A percentile compares a stretch with the other conserved stretches of the same genome.
These are phyloP conservation scores for Penicillium sp. DNA, from an alignment of 2,329 filamentous ascomycete species.

Conservation along the genomic window DNA sequence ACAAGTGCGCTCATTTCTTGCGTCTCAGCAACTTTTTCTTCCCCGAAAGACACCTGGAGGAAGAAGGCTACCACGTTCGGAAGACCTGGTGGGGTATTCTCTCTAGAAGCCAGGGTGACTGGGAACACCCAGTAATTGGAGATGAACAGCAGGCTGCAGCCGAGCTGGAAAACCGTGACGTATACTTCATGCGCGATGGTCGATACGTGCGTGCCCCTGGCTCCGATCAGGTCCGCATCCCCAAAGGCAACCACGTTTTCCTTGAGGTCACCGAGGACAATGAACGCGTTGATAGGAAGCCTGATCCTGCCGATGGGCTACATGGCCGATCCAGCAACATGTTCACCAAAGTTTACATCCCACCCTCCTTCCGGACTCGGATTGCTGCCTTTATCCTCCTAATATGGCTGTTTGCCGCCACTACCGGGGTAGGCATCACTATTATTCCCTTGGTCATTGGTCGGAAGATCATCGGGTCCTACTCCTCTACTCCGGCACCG, in stretches of 20 bases:
- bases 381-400: slow-evolving; percentile 82
- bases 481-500: slow-evolving; percentile 69
- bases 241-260: slow-evolving; percentile 80
- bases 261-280: slow-evolving; percentile 70
- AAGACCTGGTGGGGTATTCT: slow-evolving; percentile 56
- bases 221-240: slow-evolving; percentile 91
- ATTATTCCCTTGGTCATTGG: slow-evolving; percentile 85
- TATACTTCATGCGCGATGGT: slow-evolving; percentile 67
- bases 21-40: slow-evolving; percentile 92
- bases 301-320: slow-evolving; percentile 55
- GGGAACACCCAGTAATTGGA: slow-evolving; percentile 36
- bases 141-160: slow-evolving; percentile 30
- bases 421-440: slow-evolving; percentile 80
- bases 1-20: slow-evolving; percentile 74
- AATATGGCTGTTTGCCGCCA: slow-evolving; percentile 90
- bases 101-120: slow-evolving; percentile 40
- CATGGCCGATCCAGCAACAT: slow-evolving; percentile 61
- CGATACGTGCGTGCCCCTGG: slow-evolving; percentile 88
- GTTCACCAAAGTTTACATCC: slow-evolving; percentile 75
- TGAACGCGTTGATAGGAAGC: slow-evolving; percentile 60
- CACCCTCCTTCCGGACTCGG: slow-evolving; percentile 77
- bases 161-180: slow-evolving; percentile 44
- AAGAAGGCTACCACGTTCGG: slow-evolving; percentile 69
- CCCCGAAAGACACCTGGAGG: slow-evolving; percentile 74
- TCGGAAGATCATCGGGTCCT: slow-evolving; percentile 69